Conservation (phyloP, 2,329 filamentous ascomycete species). For the Aspergillus fumigatus region DNA sequence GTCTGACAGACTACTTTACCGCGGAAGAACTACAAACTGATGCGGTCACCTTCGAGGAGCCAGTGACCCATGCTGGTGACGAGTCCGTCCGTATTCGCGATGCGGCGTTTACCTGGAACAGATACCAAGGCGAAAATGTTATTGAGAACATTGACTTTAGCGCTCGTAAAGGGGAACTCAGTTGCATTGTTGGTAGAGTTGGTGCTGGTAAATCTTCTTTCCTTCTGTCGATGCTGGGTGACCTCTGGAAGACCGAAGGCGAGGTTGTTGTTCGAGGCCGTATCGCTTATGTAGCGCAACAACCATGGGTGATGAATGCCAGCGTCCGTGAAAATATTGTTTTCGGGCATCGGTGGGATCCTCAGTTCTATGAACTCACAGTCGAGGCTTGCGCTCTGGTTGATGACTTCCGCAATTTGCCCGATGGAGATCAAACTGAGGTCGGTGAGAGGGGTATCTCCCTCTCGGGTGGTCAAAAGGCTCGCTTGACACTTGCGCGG, state of each 20-base stretch:
- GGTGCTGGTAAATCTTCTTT: conserved; percentile 93
- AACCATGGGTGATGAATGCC: conserved; percentile 96
- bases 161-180: conserved; percentile 87
- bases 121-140: conserved; percentile 62
- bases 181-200: conserved; percentile 90
- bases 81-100: conserved; percentile 80
- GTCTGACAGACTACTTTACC: conserved; percentile 76
- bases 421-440: conserved; percentile 93
- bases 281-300: conserved; percentile 87
- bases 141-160: conserved; percentile 82
- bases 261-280: conserved; percentile 76
- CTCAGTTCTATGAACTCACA: conserved; percentile 89
- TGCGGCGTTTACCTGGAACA: conserved; percentile 92
- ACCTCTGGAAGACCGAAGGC: conserved; percentile 84
- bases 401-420: conserved; percentile 87
- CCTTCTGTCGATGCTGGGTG: conserved; percentile 80
- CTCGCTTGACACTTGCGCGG: conserved; percentile 82
- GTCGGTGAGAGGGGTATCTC: conserved; percentile 97
- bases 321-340: conserved; percentile 96
- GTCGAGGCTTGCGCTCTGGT: conserved; percentile 84
- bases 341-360: conserved; percentile 91
- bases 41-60: conserved; percentile 66
- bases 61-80: conserved; percentile 73
- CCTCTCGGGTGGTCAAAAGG: conserved; percentile 92
- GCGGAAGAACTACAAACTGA: conserved; percentile 88